Base-by-base conservation (phyloP, 1,284 basidiomycete genomes). In the Bondarzewia mesenterica region DNA sequence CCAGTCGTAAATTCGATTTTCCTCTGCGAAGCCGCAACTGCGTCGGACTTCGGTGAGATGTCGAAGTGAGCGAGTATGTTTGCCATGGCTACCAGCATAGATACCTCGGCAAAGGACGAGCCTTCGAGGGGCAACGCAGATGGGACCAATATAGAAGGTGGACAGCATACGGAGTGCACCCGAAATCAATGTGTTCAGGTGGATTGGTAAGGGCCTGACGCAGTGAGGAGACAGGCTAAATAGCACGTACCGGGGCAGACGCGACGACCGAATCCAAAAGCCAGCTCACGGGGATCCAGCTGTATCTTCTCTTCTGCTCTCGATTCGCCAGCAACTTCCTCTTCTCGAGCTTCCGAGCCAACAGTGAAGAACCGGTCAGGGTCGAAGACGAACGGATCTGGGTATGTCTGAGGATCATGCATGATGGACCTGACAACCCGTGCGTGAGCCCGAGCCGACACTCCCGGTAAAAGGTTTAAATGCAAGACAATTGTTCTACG, bases 41-140 rank as follows among this genome's bases (percentile, higher is more conserved):
- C 8, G 16, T 18, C 27, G 12, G 7, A 7, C 15, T 15, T 10
- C 18, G 44, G 27, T 7, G 21, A 16, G 12, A 81, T 72, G 50
- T 76, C 64, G 29, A 80, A 62, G 16, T 73, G 74, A 0, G 78
- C 74, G 3, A 82, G 61, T 62, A 76, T 71, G 12, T 65, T 69
- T 7, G 67, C 68, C 21, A 77, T 65, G 15, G 78, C 56, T 7
- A 79, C 54, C 75, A 77, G 81, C 16, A 70, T 61, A 1, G 75
- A 76, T 0, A 74, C 72, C 49, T 79, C 75, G 32, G 75, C 72
- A 8, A 45, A 45, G 15, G 29, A 52, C 65, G 53, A 40, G 73
- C 77, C 78, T 70, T 55, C 78, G 63, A 16, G 15, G 16, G 14
- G 6, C 5, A 10, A 27, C 42, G 2, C 8, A 10, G n/a, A 27